Base-by-base conservation (phyloP, 306 rosid genomes). In the Vigna trinervia region DNA sequence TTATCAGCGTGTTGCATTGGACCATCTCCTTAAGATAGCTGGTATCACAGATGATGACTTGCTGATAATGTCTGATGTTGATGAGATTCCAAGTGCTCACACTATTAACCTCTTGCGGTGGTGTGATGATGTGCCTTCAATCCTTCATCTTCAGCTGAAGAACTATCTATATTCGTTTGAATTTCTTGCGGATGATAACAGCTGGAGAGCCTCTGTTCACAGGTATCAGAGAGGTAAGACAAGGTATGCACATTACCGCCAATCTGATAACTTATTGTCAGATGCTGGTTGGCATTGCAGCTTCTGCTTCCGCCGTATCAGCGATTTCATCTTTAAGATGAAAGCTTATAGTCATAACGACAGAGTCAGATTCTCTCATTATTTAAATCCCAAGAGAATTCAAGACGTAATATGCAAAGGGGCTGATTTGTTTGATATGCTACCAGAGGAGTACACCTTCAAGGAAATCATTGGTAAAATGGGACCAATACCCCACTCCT, bases 231-330 rank as follows among this genome's bases (percentile, higher is more conserved):
- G 77, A 12, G 88, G 88, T 5, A 86, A 81, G 81, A 92, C 97
- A 30, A 90, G 83, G 77, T 92, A 92, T 74, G 96, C 91, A 0
- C 97, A 92, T 79, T 92, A 78, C 59, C 88, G 96, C 22, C 97
- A 90, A 73, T 84, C 97, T n/a, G 91, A 92, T 72, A 84, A 86
- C 69, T 69, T 92, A 43, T 78, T 92, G 73, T 96, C 96, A 0
- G 97, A 92, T 86, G 78, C 97, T n/a, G 97, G 97, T 34, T 92
- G 97, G 97, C 97, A 92, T 83, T 92, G 97, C 67, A 92, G 97
- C 89, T 92, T 92, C 64, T 92, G 97, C 85, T 92, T 92, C 60
- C 97, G 94, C 69, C 80, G 38, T 14, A 90, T 92, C 80, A 86
- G 81, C 8, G 97, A 92, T 70, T 92, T 92, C 82, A 20, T 87